Evolutionary conservation across 73 alveolate species (phyloP).

Genomic region (Paramecium tetraurelia): DNA sequence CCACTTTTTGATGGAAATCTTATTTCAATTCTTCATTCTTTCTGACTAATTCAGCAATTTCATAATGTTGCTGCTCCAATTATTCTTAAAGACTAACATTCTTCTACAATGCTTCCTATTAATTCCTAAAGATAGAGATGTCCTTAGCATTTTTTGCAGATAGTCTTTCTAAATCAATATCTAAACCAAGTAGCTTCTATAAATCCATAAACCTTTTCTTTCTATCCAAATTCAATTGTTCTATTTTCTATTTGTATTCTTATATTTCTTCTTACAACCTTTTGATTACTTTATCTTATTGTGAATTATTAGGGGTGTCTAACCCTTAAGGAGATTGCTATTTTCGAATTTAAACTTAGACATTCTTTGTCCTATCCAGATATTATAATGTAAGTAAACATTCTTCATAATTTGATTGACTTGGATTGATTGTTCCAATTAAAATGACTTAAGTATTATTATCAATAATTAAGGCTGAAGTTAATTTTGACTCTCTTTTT

Average conservation of each 20-base stretch:
- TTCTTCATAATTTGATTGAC: conserved; percentile 64
- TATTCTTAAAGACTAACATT: background rate
- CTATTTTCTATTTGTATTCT: conserved; percentile 42
- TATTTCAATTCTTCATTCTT: conserved; percentile 21
- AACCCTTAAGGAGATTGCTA: background rate
- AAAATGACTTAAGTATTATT: conserved; percentile 7
- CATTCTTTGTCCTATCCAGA: conserved; percentile 56
- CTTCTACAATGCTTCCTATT: conserved; percentile 52
- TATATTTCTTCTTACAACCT: conserved; percentile 41
- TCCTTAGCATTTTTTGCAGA: conserved; percentile 55
- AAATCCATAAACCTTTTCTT: conserved; percentile 30
- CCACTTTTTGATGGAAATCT: conserved; percentile 27
- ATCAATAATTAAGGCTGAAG: background rate
- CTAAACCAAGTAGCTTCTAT: conserved; percentile 53
- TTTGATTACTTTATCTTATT: conserved; percentile 28
- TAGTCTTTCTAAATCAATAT: conserved; percentile 57
- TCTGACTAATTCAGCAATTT: background rate
- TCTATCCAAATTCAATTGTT: background rate
- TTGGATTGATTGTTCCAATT: conserved; percentile 59
- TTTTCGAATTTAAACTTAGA: background rate
- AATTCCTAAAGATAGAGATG: background rate
- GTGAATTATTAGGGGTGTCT: background rate
- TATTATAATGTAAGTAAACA: conserved; percentile 32
- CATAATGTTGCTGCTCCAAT: background rate
- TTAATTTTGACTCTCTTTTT: conserved; percentile 14